These are phyloP conservation scores for Penicillium paneum DNA, from an alignment of 2,329 filamentous ascomycete genomes.

Conservation along the genomic window DNA sequence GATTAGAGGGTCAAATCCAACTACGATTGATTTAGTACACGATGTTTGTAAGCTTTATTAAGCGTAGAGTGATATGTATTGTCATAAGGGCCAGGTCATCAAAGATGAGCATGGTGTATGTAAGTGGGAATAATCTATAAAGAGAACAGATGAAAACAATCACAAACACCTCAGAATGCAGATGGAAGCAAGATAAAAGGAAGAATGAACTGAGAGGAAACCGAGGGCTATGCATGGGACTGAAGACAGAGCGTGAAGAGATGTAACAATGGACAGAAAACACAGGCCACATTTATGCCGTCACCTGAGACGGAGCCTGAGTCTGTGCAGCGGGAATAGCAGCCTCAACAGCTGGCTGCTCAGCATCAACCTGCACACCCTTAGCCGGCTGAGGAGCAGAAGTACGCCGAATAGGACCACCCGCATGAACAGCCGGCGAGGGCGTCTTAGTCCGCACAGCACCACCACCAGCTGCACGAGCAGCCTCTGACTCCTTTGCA, in stretches of 20 bases:
- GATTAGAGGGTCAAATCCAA: constrained; percentile 4
- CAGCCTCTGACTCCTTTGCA: constrained; percentile 34
- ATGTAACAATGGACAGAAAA: not conserved
- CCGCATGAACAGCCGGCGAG: constrained; percentile 20
- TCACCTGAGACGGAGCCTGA: constrained; percentile 14
- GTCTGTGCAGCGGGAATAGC: constrained; percentile 20
- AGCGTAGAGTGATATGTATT: not conserved
- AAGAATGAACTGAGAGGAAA: not conserved
- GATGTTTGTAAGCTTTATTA: too few relatives aligned
- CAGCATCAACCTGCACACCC: constrained; percentile 18
- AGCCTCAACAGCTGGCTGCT: constrained; percentile 18
- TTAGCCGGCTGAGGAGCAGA: constrained; percentile 29
- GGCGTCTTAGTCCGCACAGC: constrained; percentile 25
- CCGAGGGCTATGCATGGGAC: constrained; percentile 21
- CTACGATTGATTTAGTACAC: not conserved
- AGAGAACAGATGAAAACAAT: not conserved
- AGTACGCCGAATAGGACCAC: constrained; percentile 36
- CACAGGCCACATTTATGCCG: constrained; percentile 12
- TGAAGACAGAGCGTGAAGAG: not conserved
- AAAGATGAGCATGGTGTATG: not conserved
- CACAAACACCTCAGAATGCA: constrained; percentile 7
- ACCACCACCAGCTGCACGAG: constrained; percentile 34
- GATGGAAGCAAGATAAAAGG: not conserved
- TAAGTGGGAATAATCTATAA: constrained; percentile 4
- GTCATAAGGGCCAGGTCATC: not conserved